phyloP scores from a whole-genome alignment of 306 rosid species.

The Gastrolobium villosum region DNA sequence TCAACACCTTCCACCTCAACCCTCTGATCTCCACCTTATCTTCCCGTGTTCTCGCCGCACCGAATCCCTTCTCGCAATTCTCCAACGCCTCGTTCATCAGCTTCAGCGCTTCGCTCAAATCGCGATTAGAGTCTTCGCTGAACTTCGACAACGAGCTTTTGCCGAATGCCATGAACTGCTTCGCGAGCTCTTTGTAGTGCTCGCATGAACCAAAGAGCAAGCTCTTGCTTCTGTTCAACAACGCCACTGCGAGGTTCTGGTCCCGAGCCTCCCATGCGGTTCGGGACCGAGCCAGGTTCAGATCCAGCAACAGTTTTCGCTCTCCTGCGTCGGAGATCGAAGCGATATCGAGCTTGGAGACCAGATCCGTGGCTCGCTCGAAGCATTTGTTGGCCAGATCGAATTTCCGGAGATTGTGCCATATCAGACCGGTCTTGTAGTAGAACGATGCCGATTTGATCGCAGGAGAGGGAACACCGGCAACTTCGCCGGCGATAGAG shows the following conservation, averaged over 20 bases:
- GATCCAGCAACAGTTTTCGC: slow-evolving; percentile 70
- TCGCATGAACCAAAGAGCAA: slow-evolving; percentile 70
- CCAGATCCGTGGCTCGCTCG: slow-evolving; percentile 81
- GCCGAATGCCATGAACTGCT: slow-evolving; percentile 73
- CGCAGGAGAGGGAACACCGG: slow-evolving; percentile 75
- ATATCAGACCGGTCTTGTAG: slow-evolving; percentile 78
- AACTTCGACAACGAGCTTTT: slow-evolving; percentile 59
- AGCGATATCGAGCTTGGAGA: slow-evolving; percentile 59
- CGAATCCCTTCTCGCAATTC: slow-evolving; percentile 73
- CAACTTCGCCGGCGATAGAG: slow-evolving; percentile 55
- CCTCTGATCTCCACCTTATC: slow-evolving; percentile 64
- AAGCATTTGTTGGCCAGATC: slow-evolving; percentile 90
- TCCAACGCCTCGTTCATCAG: slow-evolving; percentile 93
- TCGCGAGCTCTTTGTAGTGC: slow-evolving; percentile 66
- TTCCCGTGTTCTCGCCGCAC: slow-evolving; percentile 62
- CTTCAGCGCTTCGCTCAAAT: slow-evolving; percentile 71
- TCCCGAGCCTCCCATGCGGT: slow-evolving; percentile 91
- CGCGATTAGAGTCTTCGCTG: slow-evolving; percentile 43
- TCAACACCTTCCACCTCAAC: slow-evolving; percentile 71
- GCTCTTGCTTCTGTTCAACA: slow-evolving; percentile 80
- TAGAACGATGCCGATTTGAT: slow-evolving; percentile 80
- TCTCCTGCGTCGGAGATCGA: slow-evolving; percentile 58
- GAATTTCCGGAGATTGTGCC: slow-evolving; percentile 74
- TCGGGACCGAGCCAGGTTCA: slow-evolving; percentile 78
- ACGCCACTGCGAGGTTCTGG: slow-evolving; percentile 67